Base-by-base conservation (phyloP, 176 grass and related monocot genomes). In the Oryza glaberrima region DNA sequence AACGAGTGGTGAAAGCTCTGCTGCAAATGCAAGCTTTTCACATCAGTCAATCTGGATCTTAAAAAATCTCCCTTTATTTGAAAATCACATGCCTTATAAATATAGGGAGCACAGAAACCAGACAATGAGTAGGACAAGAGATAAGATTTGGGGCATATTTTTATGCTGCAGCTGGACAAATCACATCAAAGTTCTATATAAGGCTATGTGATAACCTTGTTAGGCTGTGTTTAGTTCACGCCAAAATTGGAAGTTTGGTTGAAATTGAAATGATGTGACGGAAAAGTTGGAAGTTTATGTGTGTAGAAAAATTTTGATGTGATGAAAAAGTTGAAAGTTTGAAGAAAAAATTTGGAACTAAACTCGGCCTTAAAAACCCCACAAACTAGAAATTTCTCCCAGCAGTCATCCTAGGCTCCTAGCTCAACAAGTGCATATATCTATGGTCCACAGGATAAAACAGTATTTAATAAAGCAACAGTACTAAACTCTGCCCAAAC, bases 51-150 rank as follows among this genome's bases (percentile, higher is more conserved):
- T 48, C 83, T 30, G 35, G 20, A 68, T 69, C n/a, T 47, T n/a
- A 72, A 4, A 78, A 20, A 41, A 20, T 51, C 15, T 32, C 65
- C 12, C 13, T 75, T 69, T 69, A 16, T 46, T 46, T 45, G 30
- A 73, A 82, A 73, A n/a, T 13, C 22, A 23, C 32, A 72, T 3
- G 17, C 40, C 82, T 34, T 54, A 72, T 67, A 83, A 74, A 83
- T 52, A 63, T 25, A 41, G 15, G 48, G 64, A 75, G 16, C n/a
- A 76, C 23, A 64, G 63, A 38, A 80, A 76, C 69, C 80, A 90
- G 78, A 70, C 75, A 83, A 83, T 16, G 38, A 69, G 75, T 67
- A 83, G 4, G 64, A 75, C 84, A 90, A 73, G 4, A 54, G 32
- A 75, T 75, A 86, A 75, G 75, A 79, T 70, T 90, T 51, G 66